Percentiles rank a stretch among this genome's conserved stretches.
Evolutionary conservation across 192 early-diverging fungal species (phyloP).

Genomic region (Dissophora ornata): DNA sequence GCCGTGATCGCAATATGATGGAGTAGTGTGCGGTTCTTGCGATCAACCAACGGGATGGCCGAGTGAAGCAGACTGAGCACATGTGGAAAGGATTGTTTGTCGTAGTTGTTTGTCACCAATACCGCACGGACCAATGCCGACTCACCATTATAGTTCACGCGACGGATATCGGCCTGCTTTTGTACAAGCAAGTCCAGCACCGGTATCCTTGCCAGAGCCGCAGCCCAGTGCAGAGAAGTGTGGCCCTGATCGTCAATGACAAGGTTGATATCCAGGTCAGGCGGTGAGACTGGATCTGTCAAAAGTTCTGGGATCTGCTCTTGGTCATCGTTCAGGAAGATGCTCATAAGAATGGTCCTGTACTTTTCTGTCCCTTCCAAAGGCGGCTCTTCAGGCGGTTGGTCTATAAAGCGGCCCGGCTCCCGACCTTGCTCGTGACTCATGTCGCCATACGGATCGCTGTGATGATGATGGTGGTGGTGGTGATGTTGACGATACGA

Average conservation of each 20-base stretch:
- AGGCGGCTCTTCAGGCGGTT: slow-evolving; percentile 19
- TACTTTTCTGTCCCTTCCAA: slow-evolving; percentile 66
- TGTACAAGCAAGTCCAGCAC: slow-evolving; percentile 83
- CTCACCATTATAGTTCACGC: slow-evolving; percentile 86
- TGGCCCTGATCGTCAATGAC: slow-evolving; percentile 96
- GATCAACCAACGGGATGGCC: slow-evolving; percentile 78
- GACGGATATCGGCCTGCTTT: slow-evolving; percentile 77
- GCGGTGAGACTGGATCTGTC: slow-evolving; percentile 44
- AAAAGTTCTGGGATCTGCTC: slow-evolving; percentile 68
- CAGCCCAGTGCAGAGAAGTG: slow-evolving; percentile 96
- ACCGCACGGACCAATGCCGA: slow-evolving; percentile 91
- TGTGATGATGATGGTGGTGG: slow-evolving; percentile 9
- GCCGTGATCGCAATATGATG: slow-evolving; percentile 90
- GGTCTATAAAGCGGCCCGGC: neutral
- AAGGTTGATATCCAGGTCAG: slow-evolving; percentile 80
- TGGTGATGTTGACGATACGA: neutral
- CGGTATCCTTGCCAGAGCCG: slow-evolving; percentile 82
- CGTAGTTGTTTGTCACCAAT: slow-evolving; percentile 86
- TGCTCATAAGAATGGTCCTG: slow-evolving; percentile 82
- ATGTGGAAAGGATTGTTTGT: slow-evolving; percentile 82
- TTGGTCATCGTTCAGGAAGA: slow-evolving; percentile 85
- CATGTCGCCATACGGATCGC: slow-evolving; percentile 15
- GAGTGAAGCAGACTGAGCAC: slow-evolving; percentile 82
- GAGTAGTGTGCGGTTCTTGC: slow-evolving; percentile 82
- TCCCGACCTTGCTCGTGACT: slow-evolving; percentile 9